Percentiles rank a stretch among this genome's conserved stretches.
Conservation (phyloP, 83 land plant genomes). For the Picea engelmannii region DNA sequence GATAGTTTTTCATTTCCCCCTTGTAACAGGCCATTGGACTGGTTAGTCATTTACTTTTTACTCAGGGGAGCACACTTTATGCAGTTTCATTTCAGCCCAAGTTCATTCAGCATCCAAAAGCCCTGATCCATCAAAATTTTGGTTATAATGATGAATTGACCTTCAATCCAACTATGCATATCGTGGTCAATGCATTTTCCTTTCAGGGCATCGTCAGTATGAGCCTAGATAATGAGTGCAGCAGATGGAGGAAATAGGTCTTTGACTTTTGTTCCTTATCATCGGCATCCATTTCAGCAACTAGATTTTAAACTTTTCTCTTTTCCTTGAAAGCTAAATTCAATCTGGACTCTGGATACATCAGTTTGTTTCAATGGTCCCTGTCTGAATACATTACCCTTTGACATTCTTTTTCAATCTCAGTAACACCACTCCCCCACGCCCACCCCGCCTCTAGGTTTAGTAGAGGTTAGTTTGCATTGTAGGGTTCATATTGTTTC, state of each 20-base stretch:
- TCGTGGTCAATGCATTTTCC: background rate
- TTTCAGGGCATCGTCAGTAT: background rate
- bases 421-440: background rate
- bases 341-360: background rate
- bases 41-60: background rate
- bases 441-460: background rate
- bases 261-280: background rate
- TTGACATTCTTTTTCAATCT: background rate
- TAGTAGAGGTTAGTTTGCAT: background rate
- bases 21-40: background rate
- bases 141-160: background rate
- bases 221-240: background rate
- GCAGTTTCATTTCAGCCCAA: background rate
- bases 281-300: no score
- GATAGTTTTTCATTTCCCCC: background rate
- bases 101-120: background rate
- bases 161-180: background rate
- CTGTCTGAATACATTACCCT: background rate
- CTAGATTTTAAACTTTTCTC: no score
- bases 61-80: background rate
- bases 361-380: background rate
- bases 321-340: background rate
- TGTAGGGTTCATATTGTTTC: background rate
- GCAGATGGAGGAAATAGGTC: background rate
- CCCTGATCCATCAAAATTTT: background rate